A percentile compares a stretch with the other conserved stretches of the same genome.
Conservation (phyloP, 2,329 filamentous ascomycete genomes). For the Aspergillus japonicus region DNA sequence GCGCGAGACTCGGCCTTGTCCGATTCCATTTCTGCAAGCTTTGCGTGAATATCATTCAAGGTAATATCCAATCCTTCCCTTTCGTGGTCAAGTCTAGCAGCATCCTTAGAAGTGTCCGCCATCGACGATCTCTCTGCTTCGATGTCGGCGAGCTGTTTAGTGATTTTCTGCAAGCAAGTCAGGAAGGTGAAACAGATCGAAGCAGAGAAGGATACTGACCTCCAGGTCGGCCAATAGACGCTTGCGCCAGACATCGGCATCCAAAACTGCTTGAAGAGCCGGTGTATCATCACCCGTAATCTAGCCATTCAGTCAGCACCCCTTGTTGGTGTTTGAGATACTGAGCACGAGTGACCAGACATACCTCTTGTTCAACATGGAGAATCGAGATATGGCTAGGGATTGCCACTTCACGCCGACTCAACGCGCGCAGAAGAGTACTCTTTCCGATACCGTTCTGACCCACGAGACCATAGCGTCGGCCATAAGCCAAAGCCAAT, state of each 20-base stretch:
- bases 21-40: slow-evolving; percentile 97
- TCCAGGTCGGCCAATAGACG: slow-evolving; percentile 86
- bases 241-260: slow-evolving; percentile 98
- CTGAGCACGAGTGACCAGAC: slow-evolving; percentile 27
- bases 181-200: not conserved
- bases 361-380: slow-evolving; percentile 94
- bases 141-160: slow-evolving; percentile 69
- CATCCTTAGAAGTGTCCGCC: slow-evolving; percentile 90
- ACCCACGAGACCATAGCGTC: slow-evolving; percentile 94
- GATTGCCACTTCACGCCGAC: slow-evolving; percentile 88
- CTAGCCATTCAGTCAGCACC: slow-evolving; percentile 45
- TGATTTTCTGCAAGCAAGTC: slow-evolving; percentile 62
- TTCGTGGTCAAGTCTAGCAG: slow-evolving; percentile 77
- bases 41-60: slow-evolving; percentile 84
- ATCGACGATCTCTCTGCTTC: slow-evolving; percentile 74
- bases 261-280: slow-evolving; percentile 88
- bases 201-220: slow-evolving; percentile 49
- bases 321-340: not conserved
- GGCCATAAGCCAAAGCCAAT: slow-evolving; percentile 84
- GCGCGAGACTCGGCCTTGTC: slow-evolving; percentile 96
- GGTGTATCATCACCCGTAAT: slow-evolving; percentile 94
- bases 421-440: slow-evolving; percentile 88
- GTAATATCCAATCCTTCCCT: slow-evolving; percentile 88
- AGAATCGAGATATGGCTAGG: slow-evolving; percentile 98
- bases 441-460: slow-evolving; percentile 99